phyloP scores from a whole-genome alignment of 345 rosid genomes.

The Sonneratia caseolaris region DNA sequence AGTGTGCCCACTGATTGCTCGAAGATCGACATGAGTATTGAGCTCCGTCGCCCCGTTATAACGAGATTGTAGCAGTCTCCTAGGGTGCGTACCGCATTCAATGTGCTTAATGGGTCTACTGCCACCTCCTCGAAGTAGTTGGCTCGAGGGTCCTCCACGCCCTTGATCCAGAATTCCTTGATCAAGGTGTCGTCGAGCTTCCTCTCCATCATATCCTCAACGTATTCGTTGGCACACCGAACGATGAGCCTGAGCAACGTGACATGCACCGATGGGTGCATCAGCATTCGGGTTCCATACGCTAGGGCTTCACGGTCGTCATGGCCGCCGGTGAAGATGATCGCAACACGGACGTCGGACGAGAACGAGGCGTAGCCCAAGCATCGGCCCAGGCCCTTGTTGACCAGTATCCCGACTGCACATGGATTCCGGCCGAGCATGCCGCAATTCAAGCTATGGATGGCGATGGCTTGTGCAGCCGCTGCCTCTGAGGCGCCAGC shows the following conservation, averaged over 20 bases:
- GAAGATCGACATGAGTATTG: neutral
- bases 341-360: neutral
- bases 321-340: constrained; percentile 5
- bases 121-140: neutral
- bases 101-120: neutral
- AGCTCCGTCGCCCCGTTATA: constrained; percentile 2
- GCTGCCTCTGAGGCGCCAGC: neutral
- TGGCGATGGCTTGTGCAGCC: neutral
- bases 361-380: neutral
- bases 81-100: neutral
- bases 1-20: neutral
- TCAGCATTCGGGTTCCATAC: neutral
- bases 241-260: neutral
- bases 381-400: constrained; percentile 6
- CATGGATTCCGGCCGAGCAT: neutral
- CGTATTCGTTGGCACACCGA: neutral
- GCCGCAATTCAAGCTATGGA: neutral
- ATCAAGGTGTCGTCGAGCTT: constrained; percentile 4
- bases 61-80: neutral
- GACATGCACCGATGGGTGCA: neutral
- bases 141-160: neutral
- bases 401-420: constrained; percentile 3
- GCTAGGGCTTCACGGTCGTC: constrained; percentile 14
- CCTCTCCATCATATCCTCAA: constrained; percentile 1
- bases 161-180: neutral